Conservation (phyloP, 345 rosid species). For the Eucalyptus pauciflora region DNA sequence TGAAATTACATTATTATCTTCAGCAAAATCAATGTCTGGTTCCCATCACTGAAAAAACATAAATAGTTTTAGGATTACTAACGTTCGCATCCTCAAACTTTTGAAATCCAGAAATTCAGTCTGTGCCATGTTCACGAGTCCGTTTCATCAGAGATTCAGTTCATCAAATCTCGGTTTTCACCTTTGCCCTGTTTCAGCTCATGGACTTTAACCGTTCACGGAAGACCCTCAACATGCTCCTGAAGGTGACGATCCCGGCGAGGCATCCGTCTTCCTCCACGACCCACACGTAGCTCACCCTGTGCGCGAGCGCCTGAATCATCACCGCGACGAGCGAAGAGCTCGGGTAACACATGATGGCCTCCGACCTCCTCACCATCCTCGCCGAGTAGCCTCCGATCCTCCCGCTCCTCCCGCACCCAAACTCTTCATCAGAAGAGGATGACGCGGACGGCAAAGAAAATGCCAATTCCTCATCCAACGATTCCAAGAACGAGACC, state of each 20-base stretch:
- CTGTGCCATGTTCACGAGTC: background rate
- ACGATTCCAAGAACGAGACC: slow-evolving; percentile 14
- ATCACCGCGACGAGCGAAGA: slow-evolving; percentile 56
- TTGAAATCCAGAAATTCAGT: background rate
- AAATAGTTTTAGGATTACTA: background rate
- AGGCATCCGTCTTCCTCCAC: slow-evolving; percentile 33
- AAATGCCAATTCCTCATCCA: slow-evolving; percentile 29
- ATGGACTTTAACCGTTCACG: slow-evolving; percentile 19
- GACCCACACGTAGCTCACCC: slow-evolving; percentile 47
- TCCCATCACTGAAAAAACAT: background rate
- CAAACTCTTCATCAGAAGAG: slow-evolving; percentile 31
- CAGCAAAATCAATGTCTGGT: background rate
- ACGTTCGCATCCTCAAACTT: background rate
- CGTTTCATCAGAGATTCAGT: background rate
- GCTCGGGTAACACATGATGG: slow-evolving; percentile 36
- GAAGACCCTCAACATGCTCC: slow-evolving; percentile 38
- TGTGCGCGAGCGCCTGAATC: slow-evolving; percentile 53
- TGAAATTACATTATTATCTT: background rate
- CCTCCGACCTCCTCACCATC: slow-evolving; percentile 21
- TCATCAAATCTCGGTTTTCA: background rate
- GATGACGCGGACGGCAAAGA: slow-evolving; percentile 2
- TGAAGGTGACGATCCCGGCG: slow-evolving; percentile 36
- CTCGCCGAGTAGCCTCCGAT: slow-evolving; percentile 9
- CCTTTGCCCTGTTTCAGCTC: background rate
- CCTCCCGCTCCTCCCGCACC: slow-evolving; percentile 9